Base-by-base conservation (phyloP, 495 filamentous ascomycete species). In the Aspergillus sclerotioniger region DNA sequence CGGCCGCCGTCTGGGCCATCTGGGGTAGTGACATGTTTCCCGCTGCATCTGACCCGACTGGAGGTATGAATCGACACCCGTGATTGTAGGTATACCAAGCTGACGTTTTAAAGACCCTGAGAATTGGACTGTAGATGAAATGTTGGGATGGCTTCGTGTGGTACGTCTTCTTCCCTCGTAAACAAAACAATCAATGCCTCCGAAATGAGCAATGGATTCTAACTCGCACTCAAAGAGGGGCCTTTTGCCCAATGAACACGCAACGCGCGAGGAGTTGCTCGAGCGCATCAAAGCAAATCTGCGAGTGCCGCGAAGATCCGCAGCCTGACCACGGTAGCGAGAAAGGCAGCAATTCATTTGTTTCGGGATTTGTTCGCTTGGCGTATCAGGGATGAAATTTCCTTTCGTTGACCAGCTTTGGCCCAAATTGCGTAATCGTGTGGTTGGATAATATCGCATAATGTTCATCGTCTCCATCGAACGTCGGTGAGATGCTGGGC, bases 11-110 rank as follows among this genome's bases (percentile, higher is more conserved):
- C 16, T 96, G 87, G 86, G 81, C 87, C 3, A 95, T 96, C 58
- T 90, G 88, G 87, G 88, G 89, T 51, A 80, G 83, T 25, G 90
- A 91, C 57, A 80, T 96, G 61, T 92, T 96, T 60, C 90, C 91
- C 1, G 63, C 76, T 0, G 72, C 84, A 52, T 59, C 71, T 25
- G 92, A 95, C 69, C 92, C 92, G n/a, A 87, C 73, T 51, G 91
- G 92, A 66, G 80, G 87, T 86, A 71, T 60, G 74, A 57, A 41
- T 25, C 31, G 15, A 28, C 0, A 33, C 21, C 19, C 16, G 29
- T 44, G 13, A 15, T 33, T 25, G 50, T 55, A 20, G 21, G 50
- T 13, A 47, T 19, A 47, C n/a, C 37, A 41, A 51, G 31, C 59
- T 69, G 45, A 70, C 49, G 3, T 20, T 12, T 20, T 16, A 10